Base-by-base conservation (phyloP, 2,329 filamentous ascomycete species). In the Pochonia chlamydosporia region DNA sequence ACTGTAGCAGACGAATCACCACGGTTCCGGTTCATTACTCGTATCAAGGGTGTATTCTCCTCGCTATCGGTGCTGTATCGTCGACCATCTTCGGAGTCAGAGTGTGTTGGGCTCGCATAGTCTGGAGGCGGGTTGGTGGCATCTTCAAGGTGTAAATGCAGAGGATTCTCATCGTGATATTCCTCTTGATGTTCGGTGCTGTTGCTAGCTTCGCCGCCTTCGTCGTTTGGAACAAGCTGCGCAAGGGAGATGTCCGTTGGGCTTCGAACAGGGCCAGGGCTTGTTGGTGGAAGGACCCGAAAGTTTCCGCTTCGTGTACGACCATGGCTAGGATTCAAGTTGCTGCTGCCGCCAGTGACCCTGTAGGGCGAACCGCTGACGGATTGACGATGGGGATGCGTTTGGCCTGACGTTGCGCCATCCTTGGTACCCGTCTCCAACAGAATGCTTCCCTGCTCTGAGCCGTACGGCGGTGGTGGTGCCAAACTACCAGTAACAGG, bases 161-260 rank as follows among this genome's bases (percentile, higher is more conserved):
- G 49, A 1, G 66, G 65, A 28, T 69, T 68, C 41, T 69, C 62
- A 48, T 71, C 59, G 44, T 63, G 59, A 24, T 54, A 52, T 23
- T 49, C 43, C 24, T 55, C 54, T 25, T 58, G 54, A 5, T 61
- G 54, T 13, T 25, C 49, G 46, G 51, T 36, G 49, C 56, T 56
- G 56, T 48, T 51, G 62, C 69, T 54, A 56, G 60, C 66, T 48
- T 90, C 88, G 59, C 89, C 88, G n/a, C 75, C 79, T 47, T 82
- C 78, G 55, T 91, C 85, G 52, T 70, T 74, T 3, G 78, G 86
- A 39, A 88, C 84, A 45, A 96, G 77, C 59, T 92, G 89, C 24
- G 91, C 88, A 41, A 99, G 79, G 8, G 91, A 96, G 55, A 99
- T 99, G 64, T 97, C 93, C 10, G 93, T 97, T 8, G 93, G 91